Evolutionary conservation across 2,329 filamentous ascomycete species (phyloP), one percentile per base, ranked within the genome.

Genomic region (Pyrenophora tritici-repentis): DNA sequence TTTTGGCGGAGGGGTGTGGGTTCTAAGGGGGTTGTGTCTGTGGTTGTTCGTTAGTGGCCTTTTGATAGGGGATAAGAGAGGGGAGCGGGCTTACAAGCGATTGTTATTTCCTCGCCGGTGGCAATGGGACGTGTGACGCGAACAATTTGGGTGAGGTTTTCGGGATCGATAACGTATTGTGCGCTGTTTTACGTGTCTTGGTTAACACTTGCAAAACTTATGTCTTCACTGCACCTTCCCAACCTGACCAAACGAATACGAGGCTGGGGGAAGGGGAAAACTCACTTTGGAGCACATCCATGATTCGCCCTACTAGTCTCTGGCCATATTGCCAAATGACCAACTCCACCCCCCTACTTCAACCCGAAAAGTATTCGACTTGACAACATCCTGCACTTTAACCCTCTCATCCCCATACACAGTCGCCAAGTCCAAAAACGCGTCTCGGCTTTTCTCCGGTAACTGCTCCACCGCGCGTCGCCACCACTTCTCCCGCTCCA

Each of bases 271-370:
- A 26, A 4, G 2, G 5, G 18, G 5, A 18, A 18, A 18, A 57
- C 64, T 42, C 61, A 71, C 68, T 69, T 72, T 3, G 71, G 65
- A 6, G 56, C 43, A 48, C 76, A 78, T 26, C 72, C 75, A 55
- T 78, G 76, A 51, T 78, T 78, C 29, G 76, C 53, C 16, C 74
- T 54, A 17, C 67, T 69, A 0, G 75, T 71, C 49, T 76, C 75
- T 0, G 75, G 75, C 24, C 74, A 77, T 0, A 73, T 55, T 1
- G 66, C 67, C 0, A 73, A 46, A 57, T 73, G 71, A 44, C 69
- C 70, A 5, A 52, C 50, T 1, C 64, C 70, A 0, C 64, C 70
- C 0, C 45, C 56, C 18, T n/a, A 72, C 16, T 1, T 59, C 14
- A 0, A 73, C 34, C 51, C 71, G 66, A 26, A 73, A 73, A 0